Conservation (phyloP, 306 rosid genomes). For the Dalbergia cochinchinensis region DNA sequence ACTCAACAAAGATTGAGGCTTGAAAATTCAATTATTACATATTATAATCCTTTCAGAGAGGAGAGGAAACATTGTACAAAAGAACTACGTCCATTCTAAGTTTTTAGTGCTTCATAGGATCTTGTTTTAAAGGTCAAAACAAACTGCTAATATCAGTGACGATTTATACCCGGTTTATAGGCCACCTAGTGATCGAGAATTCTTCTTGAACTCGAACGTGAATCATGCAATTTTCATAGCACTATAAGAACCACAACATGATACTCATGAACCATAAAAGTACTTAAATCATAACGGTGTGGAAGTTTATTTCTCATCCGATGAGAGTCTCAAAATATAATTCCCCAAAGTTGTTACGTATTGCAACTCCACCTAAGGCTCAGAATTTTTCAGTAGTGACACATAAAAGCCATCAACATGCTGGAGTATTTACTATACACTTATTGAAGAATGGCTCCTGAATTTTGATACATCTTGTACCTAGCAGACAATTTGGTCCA, state of each 20-base stretch:
- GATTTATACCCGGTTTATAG: too few species aligned
- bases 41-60: not conserved
- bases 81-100: not conserved
- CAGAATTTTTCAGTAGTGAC: conserved; percentile 25
- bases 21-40: not conserved
- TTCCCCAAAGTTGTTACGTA: too few species aligned
- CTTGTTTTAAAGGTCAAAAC: not conserved
- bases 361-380: not conserved
- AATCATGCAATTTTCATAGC: too few species aligned
- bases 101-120: not conserved
- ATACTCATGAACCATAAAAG: too few species aligned
- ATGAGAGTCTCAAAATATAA: too few species aligned
- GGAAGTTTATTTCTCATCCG: too few species aligned
- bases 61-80: not conserved
- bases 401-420: conserved; percentile 34
- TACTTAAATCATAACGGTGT: too few species aligned
- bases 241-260: too few species aligned
- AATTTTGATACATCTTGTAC: conserved; percentile 36
- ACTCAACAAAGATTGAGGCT: not conserved
- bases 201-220: not conserved
- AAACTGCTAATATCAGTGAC: too few species aligned
- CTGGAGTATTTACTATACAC: not conserved
- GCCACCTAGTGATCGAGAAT: not conserved
- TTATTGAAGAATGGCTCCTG: conserved; percentile 13
- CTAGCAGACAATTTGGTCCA: conserved; percentile 11